Conservation (phyloP, 1,139 yeast genomes). For the Taiozyma sp. region DNA sequence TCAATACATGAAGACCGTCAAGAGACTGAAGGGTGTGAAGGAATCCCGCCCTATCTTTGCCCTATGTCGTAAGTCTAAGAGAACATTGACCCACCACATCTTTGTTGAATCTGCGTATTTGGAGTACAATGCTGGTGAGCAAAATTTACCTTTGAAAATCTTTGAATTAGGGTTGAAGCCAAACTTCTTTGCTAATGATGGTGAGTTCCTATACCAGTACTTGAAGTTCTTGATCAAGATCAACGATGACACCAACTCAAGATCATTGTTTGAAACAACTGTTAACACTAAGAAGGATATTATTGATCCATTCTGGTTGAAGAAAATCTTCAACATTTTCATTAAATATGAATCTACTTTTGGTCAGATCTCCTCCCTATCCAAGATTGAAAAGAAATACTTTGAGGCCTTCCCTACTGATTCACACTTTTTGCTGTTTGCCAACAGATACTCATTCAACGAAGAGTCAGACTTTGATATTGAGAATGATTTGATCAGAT, state of each 20-base stretch:
- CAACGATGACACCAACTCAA: conserved; percentile 76
- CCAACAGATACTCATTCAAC: conserved; percentile 33
- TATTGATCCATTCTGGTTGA: conserved; percentile 27
- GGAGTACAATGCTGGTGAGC: conserved; percentile 64
- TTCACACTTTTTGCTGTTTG: conserved; percentile 27
- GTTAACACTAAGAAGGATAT: conserved; percentile 26
- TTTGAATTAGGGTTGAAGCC: conserved; percentile 74
- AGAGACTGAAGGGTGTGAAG: conserved; percentile 57
- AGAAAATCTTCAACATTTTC: conserved; percentile 42
- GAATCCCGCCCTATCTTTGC: conserved; percentile 70
- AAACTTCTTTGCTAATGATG: conserved; percentile 35
- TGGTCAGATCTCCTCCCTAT: conserved; percentile 65
- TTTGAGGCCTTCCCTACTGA: conserved; percentile 61
- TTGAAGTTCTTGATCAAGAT: conserved; percentile 65
- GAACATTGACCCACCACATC: conserved; percentile 60
- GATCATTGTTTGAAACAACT: conserved; percentile 73
- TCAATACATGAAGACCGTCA: conserved; percentile 54
- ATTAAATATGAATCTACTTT: conserved; percentile 49
- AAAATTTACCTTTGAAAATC: conserved; percentile 60
- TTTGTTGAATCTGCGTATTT: conserved; percentile 78
- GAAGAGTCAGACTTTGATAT: conserved; percentile 15
- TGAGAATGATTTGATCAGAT: conserved; percentile 19
- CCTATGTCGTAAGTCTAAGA: conserved; percentile 44
- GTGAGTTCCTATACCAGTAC: conserved; percentile 63
- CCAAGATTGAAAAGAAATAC: conserved; percentile 61